Evolutionary conservation across 768 basidiomycete species (phyloP), one percentile per base, ranked within the genome.

Genomic region (Rhizopogon rudus): DNA sequence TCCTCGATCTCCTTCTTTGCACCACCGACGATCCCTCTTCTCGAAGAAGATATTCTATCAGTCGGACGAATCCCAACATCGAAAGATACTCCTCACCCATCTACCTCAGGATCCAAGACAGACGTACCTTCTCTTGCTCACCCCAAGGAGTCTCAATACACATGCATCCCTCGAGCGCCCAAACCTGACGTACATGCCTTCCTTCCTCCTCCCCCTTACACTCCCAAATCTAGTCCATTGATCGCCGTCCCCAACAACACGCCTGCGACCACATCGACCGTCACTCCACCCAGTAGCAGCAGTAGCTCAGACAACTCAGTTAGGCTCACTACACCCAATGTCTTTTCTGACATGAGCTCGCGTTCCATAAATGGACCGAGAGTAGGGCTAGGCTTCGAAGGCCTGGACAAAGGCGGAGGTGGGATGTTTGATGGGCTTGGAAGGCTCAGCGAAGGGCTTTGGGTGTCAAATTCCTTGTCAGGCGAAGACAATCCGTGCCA

Each of bases 221-320:
- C 64, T 29, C 57, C 42, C 4, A 58, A 58, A 22, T n/a, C 60
- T 5, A 37, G 50, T 40, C 55, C 52, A 6, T 48, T 50, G 41
- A 60, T 61, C 6, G 58, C 35, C 9, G 68, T 68, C 0, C 67
- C 69, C 2, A 58, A 68, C 57, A 68, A 70, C 53, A 70, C 63
- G 6, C 67, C 67, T 3, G 61, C 58, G 22, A 31, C n/a, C 4
- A 35, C 56, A 0, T 44, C 57, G 13, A 20, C 22, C 9, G 20
- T 33, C 5, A 12, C 39, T 28, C 29, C 35, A 12, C 33, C 43
- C 25, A 42, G 46, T 28, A 37, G 35, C 29, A 33, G 25, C 1
- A 48, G 44, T 8, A 25, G 28, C 45, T 48, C 44, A 7, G 25
- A 44, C n/a, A 28, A 44, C 7, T 41, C 44, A 4, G 44, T 17